These are phyloP conservation scores for Aspergillus asperescens DNA, from an alignment of 495 filamentous ascomycete species.

Conservation along the genomic window DNA sequence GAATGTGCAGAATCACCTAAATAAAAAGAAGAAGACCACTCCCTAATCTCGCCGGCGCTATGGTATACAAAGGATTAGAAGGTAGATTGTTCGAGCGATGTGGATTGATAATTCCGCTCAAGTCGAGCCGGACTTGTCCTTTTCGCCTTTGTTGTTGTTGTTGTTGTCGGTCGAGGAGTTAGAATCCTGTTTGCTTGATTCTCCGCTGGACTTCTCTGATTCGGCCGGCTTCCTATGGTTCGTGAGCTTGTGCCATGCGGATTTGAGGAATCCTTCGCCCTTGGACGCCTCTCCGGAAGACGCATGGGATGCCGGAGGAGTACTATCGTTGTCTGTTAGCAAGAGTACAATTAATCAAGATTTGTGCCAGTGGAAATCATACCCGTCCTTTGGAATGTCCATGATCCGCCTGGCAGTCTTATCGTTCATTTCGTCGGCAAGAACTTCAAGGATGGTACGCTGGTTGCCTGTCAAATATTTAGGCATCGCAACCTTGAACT, in stretches of 20 bases:
- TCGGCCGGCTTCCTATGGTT: slow-evolving; percentile 58
- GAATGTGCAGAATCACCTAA: neutral
- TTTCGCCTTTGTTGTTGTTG: slow-evolving; percentile 28
- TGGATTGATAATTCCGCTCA: slow-evolving; percentile 22
- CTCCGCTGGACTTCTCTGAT: slow-evolving; percentile 23
- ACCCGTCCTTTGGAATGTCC: slow-evolving; percentile 56
- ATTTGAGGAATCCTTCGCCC: slow-evolving; percentile 80
- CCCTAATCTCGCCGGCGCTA: slow-evolving; percentile 43
- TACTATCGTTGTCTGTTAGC: neutral
- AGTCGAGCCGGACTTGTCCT: slow-evolving; percentile 54
- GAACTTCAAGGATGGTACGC: slow-evolving; percentile 84
- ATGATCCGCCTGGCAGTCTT: slow-evolving; percentile 88
- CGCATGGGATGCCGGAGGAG: slow-evolving; percentile 2
- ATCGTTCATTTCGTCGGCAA: slow-evolving; percentile 91
- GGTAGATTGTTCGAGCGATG: slow-evolving; percentile 19
- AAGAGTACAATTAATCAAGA: neutral
- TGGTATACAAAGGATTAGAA: slow-evolving; percentile 37
- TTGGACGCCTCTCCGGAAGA: slow-evolving; percentile 42
- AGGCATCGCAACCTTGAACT: slow-evolving; percentile 92
- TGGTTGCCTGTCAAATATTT: slow-evolving; percentile 88
- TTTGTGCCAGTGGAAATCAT: slow-evolving; percentile 12
- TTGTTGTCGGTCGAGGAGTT: slow-evolving; percentile 32
- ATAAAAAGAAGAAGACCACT: neutral
- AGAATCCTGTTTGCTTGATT: slow-evolving; percentile 31
- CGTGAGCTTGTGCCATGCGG: slow-evolving; percentile 81